Conservation (phyloP, 2,329 filamentous ascomycete species). For the Talaromyces sp. region DNA sequence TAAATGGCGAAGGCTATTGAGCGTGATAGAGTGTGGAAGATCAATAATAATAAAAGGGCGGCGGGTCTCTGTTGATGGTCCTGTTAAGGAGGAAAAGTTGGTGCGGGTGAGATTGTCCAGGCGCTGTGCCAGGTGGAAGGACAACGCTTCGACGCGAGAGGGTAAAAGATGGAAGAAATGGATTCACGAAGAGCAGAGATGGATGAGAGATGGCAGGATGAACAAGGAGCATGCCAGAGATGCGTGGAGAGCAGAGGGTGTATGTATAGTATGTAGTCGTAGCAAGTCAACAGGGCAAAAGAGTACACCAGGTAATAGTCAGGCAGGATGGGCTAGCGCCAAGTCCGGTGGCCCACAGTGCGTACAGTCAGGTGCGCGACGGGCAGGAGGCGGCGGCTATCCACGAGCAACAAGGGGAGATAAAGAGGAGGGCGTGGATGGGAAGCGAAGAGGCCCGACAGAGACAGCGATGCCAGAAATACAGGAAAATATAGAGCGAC, state of each 20-base stretch:
- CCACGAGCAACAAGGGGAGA: neutral
- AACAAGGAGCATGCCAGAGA: neutral
- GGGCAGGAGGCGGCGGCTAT: neutral
- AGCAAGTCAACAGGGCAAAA: conserved; percentile 7
- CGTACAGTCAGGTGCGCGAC: neutral
- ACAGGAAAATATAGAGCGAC: neutral
- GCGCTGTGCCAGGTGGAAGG: too few species aligned
- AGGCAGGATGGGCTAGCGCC: conserved; percentile 1
- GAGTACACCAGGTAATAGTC: neutral
- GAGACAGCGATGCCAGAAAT: neutral
- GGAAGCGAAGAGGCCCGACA: too few species aligned
- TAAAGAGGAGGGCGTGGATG: neutral
- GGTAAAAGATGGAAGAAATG: neutral
- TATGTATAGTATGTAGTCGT: neutral
- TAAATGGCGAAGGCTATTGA: neutral
- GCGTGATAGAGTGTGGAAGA: neutral
- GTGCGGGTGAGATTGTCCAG: neutral
- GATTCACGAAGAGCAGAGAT: neutral
- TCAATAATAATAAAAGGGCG: neutral
- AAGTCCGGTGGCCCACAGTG: neutral
- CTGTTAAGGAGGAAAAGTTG: neutral
- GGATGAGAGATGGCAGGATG: neutral
- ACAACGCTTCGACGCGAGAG: neutral
- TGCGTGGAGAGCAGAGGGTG: neutral
- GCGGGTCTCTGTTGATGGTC: neutral